These are phyloP conservation scores for Phyllostachys edulis DNA, from an alignment of 176 grass and related monocot species.

Conservation along the genomic window DNA sequence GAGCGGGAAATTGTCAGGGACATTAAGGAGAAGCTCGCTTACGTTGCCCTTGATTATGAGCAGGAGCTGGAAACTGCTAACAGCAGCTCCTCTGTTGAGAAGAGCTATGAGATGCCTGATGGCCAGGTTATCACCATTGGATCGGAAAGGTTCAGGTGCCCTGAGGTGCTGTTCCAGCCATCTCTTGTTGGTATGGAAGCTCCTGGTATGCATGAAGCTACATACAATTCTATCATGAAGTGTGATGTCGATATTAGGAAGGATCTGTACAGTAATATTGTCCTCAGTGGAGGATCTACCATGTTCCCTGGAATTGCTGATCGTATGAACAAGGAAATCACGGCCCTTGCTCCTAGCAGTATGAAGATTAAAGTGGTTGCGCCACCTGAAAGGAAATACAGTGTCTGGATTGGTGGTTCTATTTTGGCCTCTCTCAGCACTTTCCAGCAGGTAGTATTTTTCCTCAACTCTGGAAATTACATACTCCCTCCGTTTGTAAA, in stretches of 20 bases:
- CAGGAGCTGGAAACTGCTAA: slow-evolving; percentile 67
- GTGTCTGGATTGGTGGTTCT: slow-evolving; percentile 89
- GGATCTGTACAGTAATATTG: slow-evolving; percentile 73
- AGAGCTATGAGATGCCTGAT: slow-evolving; percentile 88
- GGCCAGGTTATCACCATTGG: slow-evolving; percentile 87
- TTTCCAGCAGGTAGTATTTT: slow-evolving; percentile 71
- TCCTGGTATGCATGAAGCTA: slow-evolving; percentile 75
- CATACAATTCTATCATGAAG: slow-evolving; percentile 90
- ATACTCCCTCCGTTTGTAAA: too few species aligned
- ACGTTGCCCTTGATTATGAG: slow-evolving; percentile 77
- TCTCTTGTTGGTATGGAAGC: slow-evolving; percentile 80
- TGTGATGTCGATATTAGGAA: slow-evolving; percentile 83
- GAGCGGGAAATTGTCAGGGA: slow-evolving; percentile 90
- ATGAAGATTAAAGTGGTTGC: slow-evolving; percentile 93
- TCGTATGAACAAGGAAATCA: slow-evolving; percentile 88
- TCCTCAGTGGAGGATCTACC: slow-evolving; percentile 84
- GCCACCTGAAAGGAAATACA: slow-evolving; percentile 82
- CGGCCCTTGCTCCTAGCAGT: slow-evolving; percentile 66
- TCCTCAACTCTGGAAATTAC: background rate
- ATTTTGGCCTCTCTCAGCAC: slow-evolving; percentile 83
- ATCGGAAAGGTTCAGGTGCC: slow-evolving; percentile 82
- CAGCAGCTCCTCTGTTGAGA: slow-evolving; percentile 77
- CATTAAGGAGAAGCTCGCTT: slow-evolving; percentile 82
- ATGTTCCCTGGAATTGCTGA: slow-evolving; percentile 89
- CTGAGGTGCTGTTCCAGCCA: slow-evolving; percentile 82